Conservation (phyloP, 495 filamentous ascomycete species). For the Annulohypoxylon moriforme region DNA sequence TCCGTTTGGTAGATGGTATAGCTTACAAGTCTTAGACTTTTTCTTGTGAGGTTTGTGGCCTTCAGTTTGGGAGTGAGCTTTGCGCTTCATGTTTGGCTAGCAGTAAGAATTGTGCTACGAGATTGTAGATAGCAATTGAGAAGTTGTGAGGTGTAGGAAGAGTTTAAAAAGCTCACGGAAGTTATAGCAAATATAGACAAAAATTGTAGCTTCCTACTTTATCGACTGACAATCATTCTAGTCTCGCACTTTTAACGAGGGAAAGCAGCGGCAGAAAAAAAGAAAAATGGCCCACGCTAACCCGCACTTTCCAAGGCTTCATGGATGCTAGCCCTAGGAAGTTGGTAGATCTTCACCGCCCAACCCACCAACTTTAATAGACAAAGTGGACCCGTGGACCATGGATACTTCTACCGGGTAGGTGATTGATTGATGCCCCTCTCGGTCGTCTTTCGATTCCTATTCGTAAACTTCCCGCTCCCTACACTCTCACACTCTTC, state of each 20-base stretch:
- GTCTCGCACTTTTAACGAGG: conserved; percentile 14
- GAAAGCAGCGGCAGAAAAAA: conserved; percentile 37
- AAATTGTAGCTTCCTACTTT: conserved; percentile 7
- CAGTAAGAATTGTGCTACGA: conserved; percentile 39
- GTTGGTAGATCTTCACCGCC: conserved; percentile 38
- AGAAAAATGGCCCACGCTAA: conserved; percentile 19
- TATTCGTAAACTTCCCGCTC: neutral
- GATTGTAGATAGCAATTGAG: neutral
- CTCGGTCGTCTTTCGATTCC: neutral
- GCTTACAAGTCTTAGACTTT: conserved; percentile 58
- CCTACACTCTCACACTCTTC: neutral
- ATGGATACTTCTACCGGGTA: conserved; percentile 2
- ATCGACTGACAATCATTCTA: conserved; percentile 26
- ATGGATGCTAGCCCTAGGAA: neutral
- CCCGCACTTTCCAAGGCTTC: conserved; percentile 11
- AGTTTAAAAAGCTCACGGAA: neutral
- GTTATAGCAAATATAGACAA: conserved; percentile 3
- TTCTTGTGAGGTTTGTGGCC: conserved; percentile 56
- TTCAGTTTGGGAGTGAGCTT: conserved; percentile 52
- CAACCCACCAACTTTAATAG: conserved; percentile 24
- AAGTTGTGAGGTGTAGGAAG: neutral
- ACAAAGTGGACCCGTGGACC: neutral
- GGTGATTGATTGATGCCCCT: conserved; percentile 12
- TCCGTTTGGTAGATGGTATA: conserved; percentile 13
- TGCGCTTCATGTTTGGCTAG: conserved; percentile 59